phyloP scores from a whole-genome alignment of 768 basidiomycete species.

The Strobilomyces confusus region DNA sequence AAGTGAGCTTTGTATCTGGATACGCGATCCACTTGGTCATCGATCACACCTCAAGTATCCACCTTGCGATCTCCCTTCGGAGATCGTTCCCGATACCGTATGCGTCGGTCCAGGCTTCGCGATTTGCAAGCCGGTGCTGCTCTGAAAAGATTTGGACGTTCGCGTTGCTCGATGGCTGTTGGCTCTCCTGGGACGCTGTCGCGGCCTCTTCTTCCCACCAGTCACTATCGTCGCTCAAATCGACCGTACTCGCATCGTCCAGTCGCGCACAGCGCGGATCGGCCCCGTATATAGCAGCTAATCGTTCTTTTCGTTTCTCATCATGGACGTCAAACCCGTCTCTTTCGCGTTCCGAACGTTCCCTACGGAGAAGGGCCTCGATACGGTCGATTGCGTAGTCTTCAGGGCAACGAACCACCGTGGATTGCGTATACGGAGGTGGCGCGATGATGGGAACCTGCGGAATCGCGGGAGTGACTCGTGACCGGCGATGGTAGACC shows the following conservation, averaged over 20 bases:
- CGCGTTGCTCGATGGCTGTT: not conserved
- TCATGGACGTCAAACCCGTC: conserved; percentile 30
- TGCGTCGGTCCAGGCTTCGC: conserved; percentile 13
- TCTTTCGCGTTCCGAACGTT: conserved; percentile 32
- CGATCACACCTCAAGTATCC: conserved; percentile 43
- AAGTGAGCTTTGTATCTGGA: not conserved
- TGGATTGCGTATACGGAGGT: conserved; percentile 34
- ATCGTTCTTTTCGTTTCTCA: conserved; percentile 7
- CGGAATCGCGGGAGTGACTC: conserved; percentile 5
- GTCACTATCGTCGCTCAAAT: conserved; percentile 9
- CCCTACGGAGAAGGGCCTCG: conserved; percentile 37
- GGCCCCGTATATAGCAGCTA: not conserved
- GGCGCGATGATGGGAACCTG: conserved; percentile 55
- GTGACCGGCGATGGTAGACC: conserved; percentile 1
- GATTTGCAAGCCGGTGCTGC: not conserved
- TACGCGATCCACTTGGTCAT: not conserved
- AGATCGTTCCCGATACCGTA: conserved; percentile 34
- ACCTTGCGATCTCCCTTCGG: conserved; percentile 35
- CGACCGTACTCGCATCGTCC: conserved; percentile 6
- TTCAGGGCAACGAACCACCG: conserved; percentile 27
- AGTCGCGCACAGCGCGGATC: not conserved
- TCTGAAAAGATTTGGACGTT: not conserved
- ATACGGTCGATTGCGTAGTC: conserved; percentile 45
- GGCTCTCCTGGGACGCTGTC: conserved; percentile 22
- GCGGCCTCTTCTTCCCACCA: conserved; percentile 19